Evolutionary conservation across 176 grass and related monocot species (phyloP), one percentile per base, ranked within the genome.

Genomic region (Microstegium vimineum): DNA sequence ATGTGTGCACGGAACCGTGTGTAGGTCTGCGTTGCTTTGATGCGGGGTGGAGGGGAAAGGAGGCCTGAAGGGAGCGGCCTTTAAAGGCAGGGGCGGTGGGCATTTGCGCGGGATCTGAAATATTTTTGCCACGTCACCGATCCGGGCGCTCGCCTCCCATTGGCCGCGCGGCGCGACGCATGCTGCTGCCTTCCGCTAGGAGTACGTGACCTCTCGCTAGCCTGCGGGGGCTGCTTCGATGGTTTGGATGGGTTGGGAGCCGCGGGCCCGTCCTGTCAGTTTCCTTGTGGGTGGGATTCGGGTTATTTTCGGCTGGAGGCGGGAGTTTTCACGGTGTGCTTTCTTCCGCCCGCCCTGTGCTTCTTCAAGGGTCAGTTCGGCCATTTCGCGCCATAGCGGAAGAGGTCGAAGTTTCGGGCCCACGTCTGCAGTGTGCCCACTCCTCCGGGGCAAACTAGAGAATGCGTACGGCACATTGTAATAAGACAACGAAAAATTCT

Each of bases 81-180:
- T 90, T 86, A 90, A 88, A 83, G 74, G 74, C 79, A 18, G 36
- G 84, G 34, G 12, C 43, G 78, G 77, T 26, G 84, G 38, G 70
- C 62, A 65, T 86, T 89, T 86, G 85, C 79, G 92, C 92, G 92
- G 89, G 92, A 86, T 77, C 77, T 36, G 12, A 49, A 90, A 79
- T 56, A n/a, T 51, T 6, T 30, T 77, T 61, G 62, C 77, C 94
- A 91, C 89, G 81, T 93, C 94, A 97, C 0, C 81, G 89, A 93
- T 97, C 91, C 84, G 84, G 26, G 63, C 14, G 69, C 66, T 76
- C 33, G 41, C 77, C 25, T 85, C 62, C 82, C 52, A 89, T 89
- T 85, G 82, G 82, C 76, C 16, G 28, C 43, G 67, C 14, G 57
- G 56, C 47, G 78, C 22, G 20, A 22, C 5, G 15, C 41, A 0